phyloP scores from a whole-genome alignment of 805 yeast genomes.

The Lachancea quebecensis region DNA sequence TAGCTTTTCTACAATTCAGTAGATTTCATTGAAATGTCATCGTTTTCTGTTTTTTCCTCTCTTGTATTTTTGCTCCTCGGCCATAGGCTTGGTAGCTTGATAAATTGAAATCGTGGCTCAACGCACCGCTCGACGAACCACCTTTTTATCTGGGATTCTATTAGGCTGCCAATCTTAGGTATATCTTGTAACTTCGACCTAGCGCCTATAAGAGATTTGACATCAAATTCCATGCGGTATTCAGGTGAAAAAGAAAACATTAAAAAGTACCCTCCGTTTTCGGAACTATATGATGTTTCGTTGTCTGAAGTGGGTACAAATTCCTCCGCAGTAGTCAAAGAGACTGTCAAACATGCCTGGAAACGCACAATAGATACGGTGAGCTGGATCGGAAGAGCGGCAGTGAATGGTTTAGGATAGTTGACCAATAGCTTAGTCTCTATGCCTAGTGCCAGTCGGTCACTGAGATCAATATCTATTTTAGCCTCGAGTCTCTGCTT shows the following conservation, averaged over 20 bases:
- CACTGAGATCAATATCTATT: constrained; percentile 84
- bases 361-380: constrained; percentile 86
- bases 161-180: constrained; percentile 80
- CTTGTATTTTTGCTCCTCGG: constrained; percentile 57
- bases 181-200: constrained; percentile 87
- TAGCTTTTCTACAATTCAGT: neutral
- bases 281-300: constrained; percentile 10
- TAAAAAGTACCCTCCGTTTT: constrained; percentile 52
- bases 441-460: constrained; percentile 77
- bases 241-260: constrained; percentile 90
- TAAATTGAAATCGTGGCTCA: constrained; percentile 85
- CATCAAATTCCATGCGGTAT: constrained; percentile 79
- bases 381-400: constrained; percentile 77
- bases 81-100: constrained; percentile 83
- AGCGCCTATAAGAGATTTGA: constrained; percentile 87
- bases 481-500: constrained; percentile 63
- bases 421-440: constrained; percentile 74
- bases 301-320: constrained; percentile 18
- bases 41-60: constrained; percentile 27
- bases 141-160: constrained; percentile 72
- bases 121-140: constrained; percentile 94
- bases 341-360: constrained; percentile 81
- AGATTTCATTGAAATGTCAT: constrained; percentile 8
- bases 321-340: constrained; percentile 40
- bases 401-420: constrained; percentile 77